phyloP scores from a whole-genome alignment of 2,329 filamentous ascomycete species.

The Trichoderma asperellum region DNA sequence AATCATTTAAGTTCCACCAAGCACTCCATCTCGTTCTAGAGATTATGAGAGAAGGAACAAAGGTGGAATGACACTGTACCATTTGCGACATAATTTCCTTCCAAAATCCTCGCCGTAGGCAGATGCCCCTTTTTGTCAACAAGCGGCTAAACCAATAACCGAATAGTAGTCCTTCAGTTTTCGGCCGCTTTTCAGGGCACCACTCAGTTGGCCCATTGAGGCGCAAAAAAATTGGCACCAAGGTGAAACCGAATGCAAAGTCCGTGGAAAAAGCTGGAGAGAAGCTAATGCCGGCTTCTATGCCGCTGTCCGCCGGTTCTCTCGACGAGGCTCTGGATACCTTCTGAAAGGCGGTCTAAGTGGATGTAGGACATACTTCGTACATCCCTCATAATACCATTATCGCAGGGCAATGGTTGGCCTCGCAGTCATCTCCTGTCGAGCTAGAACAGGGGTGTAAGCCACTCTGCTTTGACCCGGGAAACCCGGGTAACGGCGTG shows the following conservation, averaged over 20 bases:
- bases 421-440: not conserved
- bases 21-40: not conserved
- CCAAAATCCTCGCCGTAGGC: not conserved
- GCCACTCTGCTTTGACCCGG: not conserved
- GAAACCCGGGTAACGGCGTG: not conserved
- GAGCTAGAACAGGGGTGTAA: not conserved
- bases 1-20: not conserved
- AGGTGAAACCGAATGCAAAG: not conserved
- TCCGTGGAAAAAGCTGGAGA: conserved; percentile 6
- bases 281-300: conserved; percentile 11
- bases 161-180: not conserved
- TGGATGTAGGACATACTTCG: not conserved
- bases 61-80: not conserved
- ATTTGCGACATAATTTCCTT: not conserved
- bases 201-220: not conserved
- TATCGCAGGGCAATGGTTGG: conserved; percentile 7
- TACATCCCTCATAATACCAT: not conserved
- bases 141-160: conserved; percentile 21
- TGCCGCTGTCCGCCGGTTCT: conserved; percentile 4
- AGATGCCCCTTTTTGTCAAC: conserved; percentile 3
- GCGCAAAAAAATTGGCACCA: not conserved
- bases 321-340: not conserved
- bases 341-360: not conserved
- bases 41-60: not conserved
- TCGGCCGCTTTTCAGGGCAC: not conserved